Evolutionary conservation across 768 basidiomycete genomes (phyloP).

Genomic region (Boletus pseudo-olivaceus): DNA sequence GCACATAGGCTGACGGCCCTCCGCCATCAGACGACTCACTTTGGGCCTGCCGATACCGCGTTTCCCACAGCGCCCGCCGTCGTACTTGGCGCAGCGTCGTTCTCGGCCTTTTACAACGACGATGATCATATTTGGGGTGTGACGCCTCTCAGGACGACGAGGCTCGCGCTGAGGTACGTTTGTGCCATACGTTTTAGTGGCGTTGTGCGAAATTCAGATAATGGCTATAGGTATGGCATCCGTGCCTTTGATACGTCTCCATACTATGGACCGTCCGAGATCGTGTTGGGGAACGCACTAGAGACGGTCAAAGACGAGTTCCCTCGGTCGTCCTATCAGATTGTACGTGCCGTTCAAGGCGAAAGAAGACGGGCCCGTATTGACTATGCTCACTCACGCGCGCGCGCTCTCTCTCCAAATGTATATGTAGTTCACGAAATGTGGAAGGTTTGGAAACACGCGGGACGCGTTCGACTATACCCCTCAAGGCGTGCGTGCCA

Average conservation of each 20-base stretch:
- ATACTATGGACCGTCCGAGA: slow-evolving; percentile 79
- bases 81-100: slow-evolving; percentile 69
- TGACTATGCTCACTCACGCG: not conserved
- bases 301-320: slow-evolving; percentile 60
- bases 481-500: slow-evolving; percentile 59
- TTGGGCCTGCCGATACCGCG: slow-evolving; percentile 29
- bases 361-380: not conserved
- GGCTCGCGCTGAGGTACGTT: slow-evolving; percentile 71
- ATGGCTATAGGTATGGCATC: slow-evolving; percentile 64
- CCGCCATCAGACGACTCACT: slow-evolving; percentile 22
- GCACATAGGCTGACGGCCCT: slow-evolving; percentile 4
- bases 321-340: slow-evolving; percentile 71
- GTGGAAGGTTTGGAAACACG: slow-evolving; percentile 65
- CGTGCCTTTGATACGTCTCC: slow-evolving; percentile 78
- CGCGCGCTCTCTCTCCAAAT: not conserved
- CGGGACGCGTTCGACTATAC: slow-evolving; percentile 68
- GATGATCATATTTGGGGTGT: slow-evolving; percentile 54
- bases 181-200: not conserved
- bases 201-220: not conserved
- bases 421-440: slow-evolving; percentile 70
- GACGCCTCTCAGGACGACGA: slow-evolving; percentile 59
- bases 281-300: slow-evolving; percentile 66
- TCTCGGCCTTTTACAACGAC: slow-evolving; percentile 64
- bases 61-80: slow-evolving; percentile 44
- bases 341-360: slow-evolving; percentile 42